Evolutionary conservation across 805 yeast genomes (phyloP).

Genomic region (Metschnikowia shivogae): DNA sequence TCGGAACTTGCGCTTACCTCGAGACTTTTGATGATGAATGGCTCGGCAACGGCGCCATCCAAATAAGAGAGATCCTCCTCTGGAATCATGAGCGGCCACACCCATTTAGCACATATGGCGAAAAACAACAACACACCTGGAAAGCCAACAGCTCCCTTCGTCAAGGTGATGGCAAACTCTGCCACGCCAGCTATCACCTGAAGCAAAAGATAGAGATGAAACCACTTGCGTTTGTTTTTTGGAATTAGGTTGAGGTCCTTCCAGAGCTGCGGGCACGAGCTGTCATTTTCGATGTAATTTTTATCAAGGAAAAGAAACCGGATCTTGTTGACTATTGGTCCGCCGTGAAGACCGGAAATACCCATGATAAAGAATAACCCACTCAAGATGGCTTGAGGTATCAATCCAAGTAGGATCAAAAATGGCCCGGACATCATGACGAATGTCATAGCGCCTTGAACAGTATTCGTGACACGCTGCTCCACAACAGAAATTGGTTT

Average conservation of each 20-base stretch:
- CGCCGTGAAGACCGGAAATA: slow-evolving; percentile 65
- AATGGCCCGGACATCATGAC: slow-evolving; percentile 91
- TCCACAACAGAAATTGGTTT: slow-evolving; percentile 65
- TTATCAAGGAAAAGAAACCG: slow-evolving; percentile 61
- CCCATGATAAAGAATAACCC: slow-evolving; percentile 96
- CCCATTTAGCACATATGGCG: slow-evolving; percentile 52
- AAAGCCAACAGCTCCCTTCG: slow-evolving; percentile 90
- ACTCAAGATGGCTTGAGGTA: slow-evolving; percentile 90
- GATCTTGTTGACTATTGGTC: slow-evolving; percentile 59
- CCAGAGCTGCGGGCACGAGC: slow-evolving; percentile 34
- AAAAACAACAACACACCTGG: slow-evolving; percentile 81
- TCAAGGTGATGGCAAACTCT: slow-evolving; percentile 81
- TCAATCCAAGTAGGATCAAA: slow-evolving; percentile 68
- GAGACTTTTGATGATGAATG: slow-evolving; percentile 48
- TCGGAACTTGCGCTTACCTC: slow-evolving; percentile 9
- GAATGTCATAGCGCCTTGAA: slow-evolving; percentile 78
- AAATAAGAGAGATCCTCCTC: slow-evolving; percentile 54
- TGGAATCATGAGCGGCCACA: slow-evolving; percentile 63
- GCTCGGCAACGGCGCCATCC: slow-evolving; percentile 64
- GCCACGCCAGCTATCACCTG: slow-evolving; percentile 67
- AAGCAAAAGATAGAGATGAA: slow-evolving; percentile 52
- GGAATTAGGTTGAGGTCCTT: slow-evolving; percentile 27
- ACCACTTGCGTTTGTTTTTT: slow-evolving; percentile 36
- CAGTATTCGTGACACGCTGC: slow-evolving; percentile 79
- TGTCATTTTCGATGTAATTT: slow-evolving; percentile 31